Conservation (phyloP, 2,329 filamentous ascomycete species). For the Monilinia fructigena region DNA sequence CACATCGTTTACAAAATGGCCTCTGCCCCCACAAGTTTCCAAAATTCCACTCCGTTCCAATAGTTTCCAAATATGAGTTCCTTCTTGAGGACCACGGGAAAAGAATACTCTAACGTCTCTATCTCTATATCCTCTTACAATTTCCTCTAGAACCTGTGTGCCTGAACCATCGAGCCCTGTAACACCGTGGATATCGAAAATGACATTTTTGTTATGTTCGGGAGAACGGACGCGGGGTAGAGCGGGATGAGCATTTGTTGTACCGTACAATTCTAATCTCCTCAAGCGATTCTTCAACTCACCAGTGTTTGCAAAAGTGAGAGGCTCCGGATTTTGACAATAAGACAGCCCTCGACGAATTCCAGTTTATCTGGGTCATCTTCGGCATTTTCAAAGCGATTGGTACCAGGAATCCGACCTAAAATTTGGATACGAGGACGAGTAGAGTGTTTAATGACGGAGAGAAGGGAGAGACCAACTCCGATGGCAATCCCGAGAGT, state of each 20-base stretch:
- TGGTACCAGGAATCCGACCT: constrained; percentile 80
- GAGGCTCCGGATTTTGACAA: constrained; percentile 94
- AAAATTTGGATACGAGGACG: constrained; percentile 94
- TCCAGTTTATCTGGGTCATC: constrained; percentile 72
- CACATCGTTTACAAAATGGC: constrained; percentile 79
- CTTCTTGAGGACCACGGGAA: constrained; percentile 50
- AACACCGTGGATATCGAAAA: constrained; percentile 98
- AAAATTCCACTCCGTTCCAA: constrained; percentile 83
- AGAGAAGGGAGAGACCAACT: constrained; percentile 84
- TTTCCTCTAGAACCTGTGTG: constrained; percentile 86
- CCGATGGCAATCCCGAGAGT: constrained; percentile 92
- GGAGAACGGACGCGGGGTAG: constrained; percentile 73
- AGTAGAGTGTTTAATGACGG: constrained; percentile 86
- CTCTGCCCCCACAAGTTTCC: constrained; percentile 72
- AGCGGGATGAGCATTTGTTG: constrained; percentile 77
- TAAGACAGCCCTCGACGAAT: constrained; percentile 86
- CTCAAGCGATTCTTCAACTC: constrained; percentile 81
- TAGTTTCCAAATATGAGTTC: constrained; percentile 53
- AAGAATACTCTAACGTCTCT: constrained; percentile 77
- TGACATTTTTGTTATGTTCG: constrained; percentile 86
- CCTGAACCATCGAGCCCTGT: constrained; percentile 91
- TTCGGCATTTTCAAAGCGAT: constrained; percentile 83
- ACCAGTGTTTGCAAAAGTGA: constrained; percentile 96
- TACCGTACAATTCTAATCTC: constrained; percentile 88
- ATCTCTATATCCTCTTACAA: constrained; percentile 76